These are phyloP conservation scores for Penicillium antarcticum DNA, from an alignment of 495 filamentous ascomycete species.

Conservation along the genomic window DNA sequence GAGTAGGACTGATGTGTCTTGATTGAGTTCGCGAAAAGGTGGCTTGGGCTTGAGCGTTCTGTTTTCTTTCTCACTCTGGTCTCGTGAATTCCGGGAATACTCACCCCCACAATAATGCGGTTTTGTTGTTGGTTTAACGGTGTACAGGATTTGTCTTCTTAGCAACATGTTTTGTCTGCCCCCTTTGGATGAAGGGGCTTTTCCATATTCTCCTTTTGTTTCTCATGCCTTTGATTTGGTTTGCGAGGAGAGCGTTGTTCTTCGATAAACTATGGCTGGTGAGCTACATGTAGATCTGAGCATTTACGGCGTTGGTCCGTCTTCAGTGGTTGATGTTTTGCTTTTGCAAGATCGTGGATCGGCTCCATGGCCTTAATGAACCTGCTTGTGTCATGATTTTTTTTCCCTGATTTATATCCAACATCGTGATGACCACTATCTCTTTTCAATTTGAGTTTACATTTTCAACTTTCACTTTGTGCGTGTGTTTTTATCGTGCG, in stretches of 20 bases:
- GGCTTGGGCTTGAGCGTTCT: conserved; percentile 28
- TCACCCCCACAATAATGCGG: conserved; percentile 10
- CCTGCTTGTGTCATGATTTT: conserved; percentile 3
- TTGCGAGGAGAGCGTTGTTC: conserved; percentile 30
- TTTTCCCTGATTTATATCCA: neutral
- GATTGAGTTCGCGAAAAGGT: conserved; percentile 27
- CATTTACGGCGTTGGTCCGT: conserved; percentile 41
- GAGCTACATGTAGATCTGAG: conserved; percentile 48
- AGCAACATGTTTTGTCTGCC: conserved; percentile 10
- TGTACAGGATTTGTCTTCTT: conserved; percentile 32
- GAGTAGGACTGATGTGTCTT: conserved; percentile 26
- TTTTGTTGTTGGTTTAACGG: conserved; percentile 20
- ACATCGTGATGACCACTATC: neutral
- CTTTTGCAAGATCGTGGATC: conserved; percentile 13
- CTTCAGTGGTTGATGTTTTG: conserved; percentile 22
- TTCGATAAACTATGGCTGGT: conserved; percentile 41
- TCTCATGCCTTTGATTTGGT: conserved; percentile 15
- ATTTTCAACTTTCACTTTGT: too few relatives aligned
- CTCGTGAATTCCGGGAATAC: conserved; percentile 21
- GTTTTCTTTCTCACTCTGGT: conserved; percentile 20
- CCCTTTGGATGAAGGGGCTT: conserved; percentile 9
- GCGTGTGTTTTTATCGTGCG: too few relatives aligned
- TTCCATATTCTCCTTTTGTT: conserved; percentile 21
- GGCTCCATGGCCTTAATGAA: conserved; percentile 21
- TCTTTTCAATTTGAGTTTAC: neutral